Percentiles rank a stretch among this genome's conserved stretches.
phyloP scores from a whole-genome alignment of 1,139 yeast species.

The Geotrichum aggregatum region DNA sequence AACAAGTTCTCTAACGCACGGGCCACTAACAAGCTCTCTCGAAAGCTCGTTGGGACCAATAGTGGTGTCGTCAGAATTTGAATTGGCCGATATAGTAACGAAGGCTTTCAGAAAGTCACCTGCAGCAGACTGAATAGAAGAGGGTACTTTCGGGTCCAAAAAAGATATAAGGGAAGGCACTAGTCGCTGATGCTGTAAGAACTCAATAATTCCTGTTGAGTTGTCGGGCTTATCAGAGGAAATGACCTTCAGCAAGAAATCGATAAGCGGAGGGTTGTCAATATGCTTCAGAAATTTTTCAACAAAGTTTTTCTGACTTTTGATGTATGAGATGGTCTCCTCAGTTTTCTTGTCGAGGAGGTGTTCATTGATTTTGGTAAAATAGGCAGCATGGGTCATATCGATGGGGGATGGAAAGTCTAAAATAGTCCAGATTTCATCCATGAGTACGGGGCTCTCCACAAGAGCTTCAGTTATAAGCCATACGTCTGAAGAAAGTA shows the following conservation, averaged over 20 bases:
- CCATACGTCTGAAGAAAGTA: constrained; percentile 91
- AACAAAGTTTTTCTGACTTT: constrained; percentile 60
- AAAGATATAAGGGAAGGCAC: constrained; percentile 57
- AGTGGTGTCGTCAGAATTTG: constrained; percentile 73
- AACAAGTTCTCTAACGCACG: constrained; percentile 62
- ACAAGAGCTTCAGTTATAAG: constrained; percentile 86
- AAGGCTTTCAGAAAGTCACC: constrained; percentile 93
- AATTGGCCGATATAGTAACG: constrained; percentile 90
- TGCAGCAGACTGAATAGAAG: constrained; percentile 84
- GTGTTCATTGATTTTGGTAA: constrained; percentile 93
- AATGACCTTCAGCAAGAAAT: constrained; percentile 67
- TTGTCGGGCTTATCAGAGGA: constrained; percentile 76
- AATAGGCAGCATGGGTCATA: constrained; percentile 75
- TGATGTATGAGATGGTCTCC: constrained; percentile 69
- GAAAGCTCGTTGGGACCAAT: constrained; percentile 96
- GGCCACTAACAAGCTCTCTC: constrained; percentile 76
- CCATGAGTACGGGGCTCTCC: constrained; percentile 64
- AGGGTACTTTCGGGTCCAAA: constrained; percentile 52
- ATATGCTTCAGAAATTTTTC: constrained; percentile 70
- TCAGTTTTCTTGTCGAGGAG: constrained; percentile 85
- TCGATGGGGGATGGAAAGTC: constrained; percentile 63
- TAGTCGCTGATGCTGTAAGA: constrained; percentile 59
- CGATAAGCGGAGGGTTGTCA: constrained; percentile 84
- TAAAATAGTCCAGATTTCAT: constrained; percentile 73
- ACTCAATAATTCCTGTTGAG: constrained; percentile 72